A percentile compares a stretch with the other conserved stretches of the same genome.
These are phyloP conservation scores for Geotrichum aggregatum DNA, from an alignment of 1,139 yeast species.

Conservation along the genomic window DNA sequence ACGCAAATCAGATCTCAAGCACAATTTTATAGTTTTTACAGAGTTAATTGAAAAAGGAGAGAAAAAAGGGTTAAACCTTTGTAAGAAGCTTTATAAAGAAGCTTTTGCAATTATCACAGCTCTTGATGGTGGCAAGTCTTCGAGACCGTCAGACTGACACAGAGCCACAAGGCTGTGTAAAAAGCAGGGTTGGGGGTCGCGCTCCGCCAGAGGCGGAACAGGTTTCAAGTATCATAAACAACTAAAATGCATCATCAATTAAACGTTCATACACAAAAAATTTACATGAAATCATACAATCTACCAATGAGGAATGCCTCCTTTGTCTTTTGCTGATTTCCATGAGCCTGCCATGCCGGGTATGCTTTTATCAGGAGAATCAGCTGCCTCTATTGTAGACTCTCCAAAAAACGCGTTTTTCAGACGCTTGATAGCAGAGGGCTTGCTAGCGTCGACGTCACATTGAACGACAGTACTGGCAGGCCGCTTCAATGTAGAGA, in stretches of 20 bases:
- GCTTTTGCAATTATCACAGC: no score
- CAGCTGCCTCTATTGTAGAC: slow-evolving; percentile 6
- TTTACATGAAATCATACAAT: slow-evolving; percentile 3
- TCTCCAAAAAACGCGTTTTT: slow-evolving; percentile 16
- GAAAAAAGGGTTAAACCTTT: no score
- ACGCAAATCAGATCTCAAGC: no score
- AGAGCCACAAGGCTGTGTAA: not conserved
- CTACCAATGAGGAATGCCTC: slow-evolving; percentile 32
- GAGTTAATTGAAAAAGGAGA: no score
- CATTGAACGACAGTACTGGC: not conserved
- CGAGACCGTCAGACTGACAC: not conserved
- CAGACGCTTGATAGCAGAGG: slow-evolving; percentile 9
- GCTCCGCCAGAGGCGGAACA: no score
- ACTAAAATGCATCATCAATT: no score
- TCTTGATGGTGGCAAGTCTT: no score
- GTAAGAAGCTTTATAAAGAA: no score
- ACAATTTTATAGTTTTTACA: no score
- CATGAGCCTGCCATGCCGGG: slow-evolving; percentile 32
- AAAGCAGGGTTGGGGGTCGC: no score
- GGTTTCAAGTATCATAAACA: no score
- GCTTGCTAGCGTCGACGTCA: not conserved
- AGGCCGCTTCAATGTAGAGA: slow-evolving; percentile 1
- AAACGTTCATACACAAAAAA: not conserved
- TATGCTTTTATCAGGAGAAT: slow-evolving; percentile 16
- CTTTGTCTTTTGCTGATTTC: slow-evolving; percentile 27